phyloP scores from a whole-genome alignment of 352 stramenopile species.

The Phytophthora macrochlamydospora region DNA sequence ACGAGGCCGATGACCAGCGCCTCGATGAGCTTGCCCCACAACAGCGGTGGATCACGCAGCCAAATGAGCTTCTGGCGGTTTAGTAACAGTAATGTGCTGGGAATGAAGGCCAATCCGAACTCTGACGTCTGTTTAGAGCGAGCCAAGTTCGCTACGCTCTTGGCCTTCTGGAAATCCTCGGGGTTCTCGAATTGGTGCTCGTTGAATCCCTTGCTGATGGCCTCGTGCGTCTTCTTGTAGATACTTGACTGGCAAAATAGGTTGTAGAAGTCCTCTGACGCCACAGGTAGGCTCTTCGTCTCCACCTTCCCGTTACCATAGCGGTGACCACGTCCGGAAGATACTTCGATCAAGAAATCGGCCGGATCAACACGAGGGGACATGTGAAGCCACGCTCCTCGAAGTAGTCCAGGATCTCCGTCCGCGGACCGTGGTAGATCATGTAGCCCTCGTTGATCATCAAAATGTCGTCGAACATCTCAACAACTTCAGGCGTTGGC shows the following conservation, averaged over 20 bases:
- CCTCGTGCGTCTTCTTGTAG: conserved; percentile 57
- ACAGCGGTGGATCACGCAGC: conserved; percentile 59
- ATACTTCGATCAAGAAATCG: conserved; percentile 67
- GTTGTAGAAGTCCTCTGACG: conserved; percentile 50
- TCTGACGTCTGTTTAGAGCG: conserved; percentile 55
- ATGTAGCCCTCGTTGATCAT: conserved; percentile 92
- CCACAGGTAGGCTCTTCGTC: conserved; percentile 23
- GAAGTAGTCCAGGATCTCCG: conserved; percentile 83
- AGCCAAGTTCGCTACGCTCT: conserved; percentile 51
- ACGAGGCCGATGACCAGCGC: conserved; percentile 75
- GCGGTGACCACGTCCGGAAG: conserved; percentile 48
- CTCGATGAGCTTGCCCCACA: conserved; percentile 70
- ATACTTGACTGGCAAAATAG: conserved; percentile 58
- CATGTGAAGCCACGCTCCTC: conserved; percentile 64
- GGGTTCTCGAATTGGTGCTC: conserved; percentile 60
- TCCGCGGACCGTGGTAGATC: conserved; percentile 89
- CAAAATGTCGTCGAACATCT: conserved; percentile 95
- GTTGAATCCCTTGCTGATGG: conserved; percentile 57
- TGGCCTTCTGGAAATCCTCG: conserved; percentile 64
- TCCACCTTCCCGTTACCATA: conserved; percentile 39
- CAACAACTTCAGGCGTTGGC: conserved; percentile 91
- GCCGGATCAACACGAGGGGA: conserved; percentile 60
- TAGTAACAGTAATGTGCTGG: conserved; percentile 55
- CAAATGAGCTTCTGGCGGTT: conserved; percentile 72
- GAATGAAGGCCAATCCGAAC: conserved; percentile 54